A percentile compares a stretch with the other conserved stretches of the same genome.
These are phyloP conservation scores for Leishmania tarentolae DNA, from an alignment of 208 protist species.

Conservation along the genomic window DNA sequence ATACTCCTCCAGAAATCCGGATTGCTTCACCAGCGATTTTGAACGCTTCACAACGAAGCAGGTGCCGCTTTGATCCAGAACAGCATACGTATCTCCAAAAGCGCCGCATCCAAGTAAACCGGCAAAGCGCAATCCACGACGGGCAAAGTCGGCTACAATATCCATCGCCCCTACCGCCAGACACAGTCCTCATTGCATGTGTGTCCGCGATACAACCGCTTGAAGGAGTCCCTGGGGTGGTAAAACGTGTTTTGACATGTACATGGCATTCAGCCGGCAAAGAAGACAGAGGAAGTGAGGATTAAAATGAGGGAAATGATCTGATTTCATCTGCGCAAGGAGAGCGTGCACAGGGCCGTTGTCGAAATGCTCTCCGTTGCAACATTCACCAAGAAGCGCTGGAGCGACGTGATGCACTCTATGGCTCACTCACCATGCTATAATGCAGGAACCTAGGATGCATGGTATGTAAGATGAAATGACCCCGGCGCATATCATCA, in stretches of 20 bases:
- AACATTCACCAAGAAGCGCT: background rate
- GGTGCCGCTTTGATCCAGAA: slow-evolving; percentile 19
- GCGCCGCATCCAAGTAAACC: slow-evolving; percentile 40
- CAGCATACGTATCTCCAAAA: slow-evolving; percentile 54
- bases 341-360: background rate
- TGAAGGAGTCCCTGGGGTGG: background rate
- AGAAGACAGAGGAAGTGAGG: background rate
- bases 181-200: background rate
- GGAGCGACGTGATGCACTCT: background rate
- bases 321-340: background rate
- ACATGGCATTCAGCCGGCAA: background rate
- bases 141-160: background rate
- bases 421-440: background rate
- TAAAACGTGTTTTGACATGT: background rate
- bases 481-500: background rate
- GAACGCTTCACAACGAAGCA: slow-evolving; percentile 63
- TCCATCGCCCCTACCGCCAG: background rate
- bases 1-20: slow-evolving; percentile 36
- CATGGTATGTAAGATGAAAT: background rate
- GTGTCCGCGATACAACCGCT: background rate
- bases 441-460: background rate
- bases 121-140: background rate
- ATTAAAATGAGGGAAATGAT: background rate
- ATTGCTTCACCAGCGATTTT: slow-evolving; percentile 18
- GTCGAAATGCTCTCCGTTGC: background rate